Percentiles rank a stretch among this genome's conserved stretches.
Evolutionary conservation across 2,329 filamentous ascomycete species (phyloP).

Genomic region (Monosporascus cannonballus): DNA sequence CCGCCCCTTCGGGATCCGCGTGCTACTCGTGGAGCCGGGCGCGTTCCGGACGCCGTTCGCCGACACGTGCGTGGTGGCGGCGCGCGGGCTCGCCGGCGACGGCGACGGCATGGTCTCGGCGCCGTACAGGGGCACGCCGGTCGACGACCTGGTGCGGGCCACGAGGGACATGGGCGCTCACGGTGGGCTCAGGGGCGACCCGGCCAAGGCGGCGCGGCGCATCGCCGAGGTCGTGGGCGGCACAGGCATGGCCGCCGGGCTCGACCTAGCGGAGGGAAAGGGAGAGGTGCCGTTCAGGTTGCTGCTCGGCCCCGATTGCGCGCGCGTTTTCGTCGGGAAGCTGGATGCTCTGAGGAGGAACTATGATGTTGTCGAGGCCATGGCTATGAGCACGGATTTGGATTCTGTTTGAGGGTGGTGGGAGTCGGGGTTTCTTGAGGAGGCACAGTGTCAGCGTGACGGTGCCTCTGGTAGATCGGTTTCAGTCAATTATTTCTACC

Average conservation of each 20-base stretch:
- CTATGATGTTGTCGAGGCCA: neutral
- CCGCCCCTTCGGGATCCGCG: conserved; percentile 6
- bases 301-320: neutral
- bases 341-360: neutral
- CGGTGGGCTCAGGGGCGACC: neutral
- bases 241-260: neutral
- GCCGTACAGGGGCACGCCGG: neutral
- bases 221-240: neutral
- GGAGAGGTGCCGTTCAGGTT: neutral
- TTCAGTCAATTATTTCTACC: too few species aligned
- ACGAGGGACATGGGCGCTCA: neutral
- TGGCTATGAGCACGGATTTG: neutral
- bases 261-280: neutral
- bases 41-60: conserved; percentile 8
- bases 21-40: conserved; percentile 9
- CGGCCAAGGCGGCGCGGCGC: neutral
- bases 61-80: neutral
- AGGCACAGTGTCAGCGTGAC: too few species aligned
- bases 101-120: neutral
- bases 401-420: neutral
- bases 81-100: neutral
- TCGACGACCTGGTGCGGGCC: neutral
- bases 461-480: too few species aligned
- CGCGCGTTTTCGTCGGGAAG: neutral
- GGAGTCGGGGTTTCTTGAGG: too few species aligned